Evolutionary conservation across 1,139 yeast species (phyloP), one percentile per base, ranked within the genome.

Genomic region (Pichia sp.): DNA sequence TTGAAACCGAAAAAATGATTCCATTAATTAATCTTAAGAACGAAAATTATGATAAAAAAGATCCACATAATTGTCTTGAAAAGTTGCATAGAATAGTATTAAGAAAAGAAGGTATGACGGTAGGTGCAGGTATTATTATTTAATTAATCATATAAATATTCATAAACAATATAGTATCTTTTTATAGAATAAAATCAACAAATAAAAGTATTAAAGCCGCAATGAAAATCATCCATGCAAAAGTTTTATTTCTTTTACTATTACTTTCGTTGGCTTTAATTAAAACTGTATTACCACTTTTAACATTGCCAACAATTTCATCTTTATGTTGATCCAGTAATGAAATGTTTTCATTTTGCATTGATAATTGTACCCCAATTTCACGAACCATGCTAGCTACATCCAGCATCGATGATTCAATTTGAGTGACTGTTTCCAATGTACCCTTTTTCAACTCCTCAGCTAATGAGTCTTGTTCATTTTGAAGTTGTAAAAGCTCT

Each of bases 91-190:
- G 96, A 56, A 70, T 92, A 25, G 92, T 94, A 7, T 65, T 92
- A 38, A 79, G 98, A 59, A 79, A 83, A 56, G 96, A 87, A 55
- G 97, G 97, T 3, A 60, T 70, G 28, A 87, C 97, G 0, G 75
- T 92, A 40, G 97, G 95, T 9, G 96, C 97, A 0, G 97, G 97
- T 28, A 39, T 31, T 16, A 16, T 24, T 16, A 31, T 20, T n/a
- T 6, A 33, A 23, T 10, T n/a, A n/a, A n/a, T n/a, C n/a, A 29
- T 37, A 38, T 35, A 28, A 11, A 39, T 32, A 23, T 10, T 11
- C 37, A 24, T 34, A 27, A 25, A 32, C 8, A 29, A 27, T 22
- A 29, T 16, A 11, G 8, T n/a, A 4, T 24, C 4, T 24, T 23
- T 32, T 41, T 60, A 75, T 28, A 78, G 65, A 52, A 79, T 64